These are phyloP conservation scores for Nakataea oryzae DNA, from an alignment of 2,329 filamentous ascomycete species.

Conservation along the genomic window DNA sequence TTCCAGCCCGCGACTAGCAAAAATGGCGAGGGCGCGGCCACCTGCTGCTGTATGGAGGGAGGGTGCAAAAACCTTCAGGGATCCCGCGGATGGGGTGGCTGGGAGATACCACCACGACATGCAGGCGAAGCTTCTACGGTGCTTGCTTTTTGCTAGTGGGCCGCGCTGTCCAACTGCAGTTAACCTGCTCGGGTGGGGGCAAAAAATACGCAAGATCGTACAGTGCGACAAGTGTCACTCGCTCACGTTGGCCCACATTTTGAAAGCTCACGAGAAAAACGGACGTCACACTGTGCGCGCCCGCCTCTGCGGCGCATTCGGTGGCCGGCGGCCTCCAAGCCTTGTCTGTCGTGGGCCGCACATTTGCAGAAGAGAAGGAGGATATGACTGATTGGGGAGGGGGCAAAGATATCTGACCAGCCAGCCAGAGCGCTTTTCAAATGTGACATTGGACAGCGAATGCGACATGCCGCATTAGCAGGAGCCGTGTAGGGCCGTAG, in stretches of 20 bases:
- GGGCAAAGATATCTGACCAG: too few relatives aligned
- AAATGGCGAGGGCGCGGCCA: not conserved
- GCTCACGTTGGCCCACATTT: not conserved
- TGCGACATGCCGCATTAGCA: not conserved
- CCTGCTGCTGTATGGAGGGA: not conserved
- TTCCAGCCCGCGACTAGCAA: not conserved
- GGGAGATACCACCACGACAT: not conserved
- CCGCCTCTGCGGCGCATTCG: not conserved
- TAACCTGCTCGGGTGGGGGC: not conserved
- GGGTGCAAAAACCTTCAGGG: not conserved
- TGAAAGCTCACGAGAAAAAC: not conserved
- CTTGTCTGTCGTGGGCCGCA: not conserved
- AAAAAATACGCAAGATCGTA: not conserved
- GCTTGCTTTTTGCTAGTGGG: not conserved
- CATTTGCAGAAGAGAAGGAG: not conserved
- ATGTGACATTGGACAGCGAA: not conserved
- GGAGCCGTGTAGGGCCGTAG: not conserved
- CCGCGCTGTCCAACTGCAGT: not conserved
- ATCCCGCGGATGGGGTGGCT: not conserved
- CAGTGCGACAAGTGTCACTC: not conserved
- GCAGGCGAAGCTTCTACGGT: not conserved
- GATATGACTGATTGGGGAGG: not conserved
- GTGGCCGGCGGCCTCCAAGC: not conserved
- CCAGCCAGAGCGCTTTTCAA: not conserved
- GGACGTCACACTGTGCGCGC: not conserved